Evolutionary conservation across 768 basidiomycete genomes (phyloP), one percentile per base, ranked within the genome.

Genomic region (Suillus paluster): DNA sequence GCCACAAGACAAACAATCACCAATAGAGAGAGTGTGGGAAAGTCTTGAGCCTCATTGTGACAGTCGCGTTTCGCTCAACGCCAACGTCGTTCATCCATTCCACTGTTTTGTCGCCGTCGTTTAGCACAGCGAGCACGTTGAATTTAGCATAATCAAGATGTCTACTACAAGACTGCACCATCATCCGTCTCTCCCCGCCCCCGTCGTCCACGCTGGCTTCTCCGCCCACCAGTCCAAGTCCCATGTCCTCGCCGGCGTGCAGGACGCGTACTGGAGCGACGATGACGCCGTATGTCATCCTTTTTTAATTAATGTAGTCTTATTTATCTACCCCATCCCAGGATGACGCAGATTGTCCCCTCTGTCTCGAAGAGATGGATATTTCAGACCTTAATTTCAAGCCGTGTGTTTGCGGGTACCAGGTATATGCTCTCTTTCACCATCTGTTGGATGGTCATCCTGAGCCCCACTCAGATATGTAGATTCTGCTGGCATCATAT

Each of bases 401-500:
- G 81, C 97, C 97, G 30, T 99, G 97, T 78, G 88, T 95, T 57
- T 99, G 97, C 78, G 97, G 97, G 63, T 97, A 99, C 79, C 97
- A 98, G 86, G 97, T 92, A 66, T 58, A 56, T 57, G 23, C 57
- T 66, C 19, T 55, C 65, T 59, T 67, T 27, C 5, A 27, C 66
- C 61, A 70, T 68, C 63, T 39, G 25, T 39, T 39, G 17, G 38
- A 21, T 55, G 25, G 23, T 25, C 7, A 25, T 6, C 11, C 54
- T 55, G 3, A 55, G 23, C 17, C 54, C 36, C n/a, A 58, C 45
- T 53, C 66, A 99, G 97, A 94, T 99, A 67, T 99, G 97, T 76
- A 91, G 95, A 60, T 99, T 99, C 80, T 99, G 97, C 77, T 99
- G 95, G 88, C 94, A 99, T 78, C 95, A 99, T 78, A 97, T 97